Evolutionary conservation across 225 moss, liverwort and hornwort genomes (phyloP).

Genomic region (Marchantia polymorpha): DNA sequence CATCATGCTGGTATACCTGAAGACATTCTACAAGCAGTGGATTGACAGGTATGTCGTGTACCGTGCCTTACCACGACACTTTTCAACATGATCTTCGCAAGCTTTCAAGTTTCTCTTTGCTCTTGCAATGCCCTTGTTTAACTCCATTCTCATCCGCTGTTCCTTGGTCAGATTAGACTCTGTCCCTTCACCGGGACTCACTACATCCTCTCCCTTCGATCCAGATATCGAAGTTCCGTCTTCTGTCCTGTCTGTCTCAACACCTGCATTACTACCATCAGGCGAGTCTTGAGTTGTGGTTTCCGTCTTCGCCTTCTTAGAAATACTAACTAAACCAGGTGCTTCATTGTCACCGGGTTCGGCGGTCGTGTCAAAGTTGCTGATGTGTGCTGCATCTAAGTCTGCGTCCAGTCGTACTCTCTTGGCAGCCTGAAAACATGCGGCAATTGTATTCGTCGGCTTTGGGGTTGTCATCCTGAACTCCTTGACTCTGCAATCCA

Average conservation of each 20-base stretch:
- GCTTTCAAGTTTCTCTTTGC: constrained; percentile 65
- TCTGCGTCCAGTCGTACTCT: constrained; percentile 38
- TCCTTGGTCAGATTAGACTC: constrained; percentile 50
- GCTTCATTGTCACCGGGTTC: background rate
- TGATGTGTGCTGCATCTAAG: constrained; percentile 17
- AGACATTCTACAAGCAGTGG: background rate
- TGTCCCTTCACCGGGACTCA: constrained; percentile 9
- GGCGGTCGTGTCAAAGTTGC: background rate
- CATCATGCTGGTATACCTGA: background rate
- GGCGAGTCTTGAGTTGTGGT: background rate
- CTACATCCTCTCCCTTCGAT: background rate
- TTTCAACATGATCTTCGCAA: constrained; percentile 67
- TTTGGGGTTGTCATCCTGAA: constrained; percentile 34
- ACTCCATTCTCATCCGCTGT: constrained; percentile 86
- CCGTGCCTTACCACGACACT: constrained; percentile 48
- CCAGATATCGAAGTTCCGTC: background rate
- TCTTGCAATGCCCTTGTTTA: constrained; percentile 68
- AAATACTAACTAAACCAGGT: background rate
- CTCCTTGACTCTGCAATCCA: constrained; percentile 19
- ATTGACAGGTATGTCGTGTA: background rate
- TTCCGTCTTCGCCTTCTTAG: constrained; percentile 11
- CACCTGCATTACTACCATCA: constrained; percentile 12
- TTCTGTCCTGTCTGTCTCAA: background rate
- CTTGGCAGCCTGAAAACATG: constrained; percentile 35
- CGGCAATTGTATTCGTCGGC: constrained; percentile 21